A percentile compares a stretch with the other conserved stretches of the same genome.
phyloP scores from a whole-genome alignment of 2,329 filamentous ascomycete species.

The Phialophora chinensis region DNA sequence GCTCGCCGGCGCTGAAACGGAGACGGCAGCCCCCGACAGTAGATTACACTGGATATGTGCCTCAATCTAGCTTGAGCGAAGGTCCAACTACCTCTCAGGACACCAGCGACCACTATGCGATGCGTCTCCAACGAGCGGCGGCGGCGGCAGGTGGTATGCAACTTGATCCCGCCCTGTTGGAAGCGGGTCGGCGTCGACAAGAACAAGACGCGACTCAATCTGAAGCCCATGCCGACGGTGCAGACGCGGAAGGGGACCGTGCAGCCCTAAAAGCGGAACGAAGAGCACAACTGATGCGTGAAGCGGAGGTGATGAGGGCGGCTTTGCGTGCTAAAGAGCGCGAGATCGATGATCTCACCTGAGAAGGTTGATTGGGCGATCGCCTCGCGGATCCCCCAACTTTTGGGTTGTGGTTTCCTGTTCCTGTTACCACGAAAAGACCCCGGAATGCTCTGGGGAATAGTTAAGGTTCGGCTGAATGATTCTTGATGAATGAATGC shows the following conservation, averaged over 20 bases:
- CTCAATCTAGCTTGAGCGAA: constrained; percentile 44
- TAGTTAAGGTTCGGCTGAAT: constrained; percentile 4
- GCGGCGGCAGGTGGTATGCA: constrained; percentile 46
- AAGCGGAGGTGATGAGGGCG: constrained; percentile 77
- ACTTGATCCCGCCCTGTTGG: constrained; percentile 49
- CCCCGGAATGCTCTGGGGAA: background rate
- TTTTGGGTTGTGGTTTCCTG: background rate
- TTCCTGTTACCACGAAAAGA: constrained; percentile 4
- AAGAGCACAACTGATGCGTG: constrained; percentile 62
- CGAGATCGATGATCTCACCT: constrained; percentile 66
- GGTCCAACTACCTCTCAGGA: constrained; percentile 41
- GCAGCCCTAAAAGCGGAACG: constrained; percentile 30
- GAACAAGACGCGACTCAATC: constrained; percentile 28
- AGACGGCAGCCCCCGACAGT: constrained; percentile 52
- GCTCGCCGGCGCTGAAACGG: constrained; percentile 35
- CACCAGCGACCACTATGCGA: constrained; percentile 28
- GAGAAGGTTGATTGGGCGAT: constrained; percentile 23
- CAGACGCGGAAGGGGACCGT: constrained; percentile 12
- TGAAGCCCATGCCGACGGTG: background rate
- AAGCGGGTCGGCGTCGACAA: constrained; percentile 43
- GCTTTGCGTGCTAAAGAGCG: constrained; percentile 74
- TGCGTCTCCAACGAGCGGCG: constrained; percentile 37
- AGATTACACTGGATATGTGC: constrained; percentile 57
- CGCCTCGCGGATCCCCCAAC: background rate
- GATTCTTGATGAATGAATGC: constrained; percentile 10